phyloP scores from a whole-genome alignment of 768 basidiomycete genomes.

The Lentinula edodes region DNA sequence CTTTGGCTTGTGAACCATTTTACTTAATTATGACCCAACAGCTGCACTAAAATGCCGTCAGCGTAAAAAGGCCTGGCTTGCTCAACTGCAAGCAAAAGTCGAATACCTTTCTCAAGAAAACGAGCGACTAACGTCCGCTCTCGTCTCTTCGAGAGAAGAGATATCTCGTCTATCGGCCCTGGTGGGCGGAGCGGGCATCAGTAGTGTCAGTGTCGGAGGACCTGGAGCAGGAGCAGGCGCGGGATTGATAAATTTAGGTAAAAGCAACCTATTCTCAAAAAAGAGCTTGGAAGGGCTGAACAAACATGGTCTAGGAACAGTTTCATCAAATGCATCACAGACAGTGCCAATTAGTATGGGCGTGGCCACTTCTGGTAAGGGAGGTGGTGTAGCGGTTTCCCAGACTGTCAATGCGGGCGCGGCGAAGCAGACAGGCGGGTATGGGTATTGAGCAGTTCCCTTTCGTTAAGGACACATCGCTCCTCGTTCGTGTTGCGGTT shows the following conservation, averaged over 20 bases:
- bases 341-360: conserved; percentile 1
- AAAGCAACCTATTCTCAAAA: background rate
- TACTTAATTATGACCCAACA: conserved; percentile 20
- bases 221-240: background rate
- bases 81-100: conserved; percentile 88
- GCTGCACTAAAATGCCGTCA: conserved; percentile 99
- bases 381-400: background rate
- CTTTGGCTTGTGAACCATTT: background rate
- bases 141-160: conserved; percentile 87
- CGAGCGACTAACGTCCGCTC: conserved; percentile 83
- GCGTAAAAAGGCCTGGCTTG: conserved; percentile 97
- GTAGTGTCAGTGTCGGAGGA: conserved; percentile 18
- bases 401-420: background rate
- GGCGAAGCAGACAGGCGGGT: background rate
- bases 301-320: background rate
- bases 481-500: background rate
- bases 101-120: conserved; percentile 92
- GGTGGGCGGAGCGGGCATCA: conserved; percentile 58
- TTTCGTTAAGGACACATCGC: background rate
- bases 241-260: background rate
- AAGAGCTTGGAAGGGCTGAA: background rate
- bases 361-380: background rate
- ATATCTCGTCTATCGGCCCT: conserved; percentile 76
- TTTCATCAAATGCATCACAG: background rate
- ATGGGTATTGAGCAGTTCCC: background rate